Percentiles rank a stretch among this genome's conserved stretches.
Conservation (phyloP, 129 eudicot species). For the Flaveria ramosissima region DNA sequence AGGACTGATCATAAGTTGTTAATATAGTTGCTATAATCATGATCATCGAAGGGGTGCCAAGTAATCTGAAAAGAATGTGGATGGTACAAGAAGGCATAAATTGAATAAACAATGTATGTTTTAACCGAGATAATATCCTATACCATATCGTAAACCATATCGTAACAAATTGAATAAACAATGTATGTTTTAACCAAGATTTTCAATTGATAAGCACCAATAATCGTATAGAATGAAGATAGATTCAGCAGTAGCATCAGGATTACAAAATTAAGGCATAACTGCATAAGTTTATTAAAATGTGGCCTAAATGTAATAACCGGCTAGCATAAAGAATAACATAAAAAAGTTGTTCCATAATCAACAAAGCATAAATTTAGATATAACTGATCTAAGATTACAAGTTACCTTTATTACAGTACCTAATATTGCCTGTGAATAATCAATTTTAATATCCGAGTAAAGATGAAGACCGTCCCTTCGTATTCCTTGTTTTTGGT, state of each 20-base stretch:
- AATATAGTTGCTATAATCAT: neutral
- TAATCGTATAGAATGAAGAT: neutral
- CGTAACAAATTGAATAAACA: neutral
- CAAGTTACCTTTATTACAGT: slow-evolving; percentile 66
- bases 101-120: neutral
- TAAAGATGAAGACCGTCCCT: slow-evolving; percentile 80
- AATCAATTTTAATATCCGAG: slow-evolving; percentile 72
- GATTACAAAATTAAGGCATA: neutral
- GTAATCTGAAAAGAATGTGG: slow-evolving; percentile 9
- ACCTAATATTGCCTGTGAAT: slow-evolving; percentile 90
- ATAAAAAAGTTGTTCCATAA: slow-evolving; percentile 7
- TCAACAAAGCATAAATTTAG: slow-evolving; percentile 19
- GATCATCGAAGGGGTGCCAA: neutral
- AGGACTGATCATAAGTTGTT: neutral
- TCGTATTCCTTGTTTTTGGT: slow-evolving; percentile 63
- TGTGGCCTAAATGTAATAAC: neutral
- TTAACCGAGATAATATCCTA: neutral
- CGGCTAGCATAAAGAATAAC: neutral
- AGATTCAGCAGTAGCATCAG: neutral
- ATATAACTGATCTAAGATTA: slow-evolving; percentile 1
- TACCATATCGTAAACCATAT: neutral
- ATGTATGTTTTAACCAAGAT: neutral
- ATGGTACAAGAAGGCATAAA: neutral
- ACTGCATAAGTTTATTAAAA: slow-evolving; percentile 10
- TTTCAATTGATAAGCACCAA: neutral